A percentile compares a stretch with the other conserved stretches of the same genome.
Conservation (phyloP, 805 yeast species). For the Tetrapisispora phaffii region DNA sequence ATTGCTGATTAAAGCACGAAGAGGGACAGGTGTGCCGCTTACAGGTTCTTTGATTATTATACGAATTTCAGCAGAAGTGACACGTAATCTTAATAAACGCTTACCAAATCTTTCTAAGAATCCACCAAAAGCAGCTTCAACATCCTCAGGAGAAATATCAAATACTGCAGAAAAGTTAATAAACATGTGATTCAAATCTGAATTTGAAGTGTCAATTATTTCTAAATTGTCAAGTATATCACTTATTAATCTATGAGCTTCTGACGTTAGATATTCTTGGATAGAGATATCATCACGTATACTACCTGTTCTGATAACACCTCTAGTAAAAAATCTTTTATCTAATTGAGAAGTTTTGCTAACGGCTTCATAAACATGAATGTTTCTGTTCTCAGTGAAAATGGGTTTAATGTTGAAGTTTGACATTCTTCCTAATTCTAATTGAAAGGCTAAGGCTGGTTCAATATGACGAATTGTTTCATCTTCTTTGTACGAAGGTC, state of each 20-base stretch:
- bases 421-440: conserved; percentile 87
- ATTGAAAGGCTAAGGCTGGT: conserved; percentile 96
- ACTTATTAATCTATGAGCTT: conserved; percentile 91
- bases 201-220: conserved; percentile 85
- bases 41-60: conserved; percentile 86
- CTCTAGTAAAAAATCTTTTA: conserved; percentile 93
- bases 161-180: conserved; percentile 94
- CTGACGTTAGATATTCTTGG: conserved; percentile 89
- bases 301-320: conserved; percentile 92
- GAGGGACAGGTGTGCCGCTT: conserved; percentile 85
- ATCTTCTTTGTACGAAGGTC: conserved; percentile 78
- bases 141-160: conserved; percentile 89
- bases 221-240: conserved; percentile 93
- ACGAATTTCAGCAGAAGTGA: conserved; percentile 94
- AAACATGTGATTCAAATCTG: conserved; percentile 94
- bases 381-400: conserved; percentile 91
- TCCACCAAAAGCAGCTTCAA: conserved; percentile 94
- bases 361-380: conserved; percentile 92
- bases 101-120: conserved; percentile 96
- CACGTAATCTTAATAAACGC: conserved; percentile 91
- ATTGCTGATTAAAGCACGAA: conserved; percentile 92
- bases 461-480: conserved; percentile 93
- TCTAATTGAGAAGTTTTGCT: conserved; percentile 91
- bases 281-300: conserved; percentile 88
- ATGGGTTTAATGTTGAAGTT: conserved; percentile 93